Evolutionary conservation across 2,329 filamentous ascomycete genomes (phyloP), one percentile per base, ranked within the genome.

Genomic region (Alternaria sp.): DNA sequence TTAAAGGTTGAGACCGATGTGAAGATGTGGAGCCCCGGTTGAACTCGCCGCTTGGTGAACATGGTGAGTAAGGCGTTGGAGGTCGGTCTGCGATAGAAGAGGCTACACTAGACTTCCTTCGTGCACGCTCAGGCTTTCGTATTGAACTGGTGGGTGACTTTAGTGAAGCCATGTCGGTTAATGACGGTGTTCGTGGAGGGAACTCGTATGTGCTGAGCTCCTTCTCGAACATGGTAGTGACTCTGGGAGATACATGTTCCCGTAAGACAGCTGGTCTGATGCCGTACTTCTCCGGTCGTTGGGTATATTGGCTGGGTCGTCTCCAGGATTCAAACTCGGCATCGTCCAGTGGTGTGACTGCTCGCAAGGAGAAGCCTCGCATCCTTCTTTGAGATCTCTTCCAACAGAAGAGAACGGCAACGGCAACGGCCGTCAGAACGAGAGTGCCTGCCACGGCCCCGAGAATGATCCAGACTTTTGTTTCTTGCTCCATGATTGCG

Each of bases 251-350:
- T 36, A 54, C 65, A 32, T 65, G 68, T 50, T 72, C 73, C 30
- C 73, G 72, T 40, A 72, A 55, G 22, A 76, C 62, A 32, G 68
- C 67, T 22, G 73, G 68, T 38, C 66, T 70, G 51, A 78, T 77
- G 48, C 67, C 69, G 61, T 78, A 75, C 64, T 78, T 78, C 43
- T 79, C 74, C 18, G 72, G 71, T 34, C 72, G 74, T 53, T 76
- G 68, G 41, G 73, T 73, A 57, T 79, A 75, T 55, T 78, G 74
- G 65, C 75, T 79, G 14, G 78, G 78, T 40, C 76, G 64, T 50
- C 78, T 70, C 78, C 78, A 80, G 48, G 77, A 79, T 67, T 80
- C 77, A 54, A 80, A 79, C 64, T 78, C 77, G 57, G 77, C 77
- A 45, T 80, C 77, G 65, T 79, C 76, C 45, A 80, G 64, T 54